phyloP scores from a whole-genome alignment of 1,139 yeast genomes.

The Zygoascus meyerae region DNA sequence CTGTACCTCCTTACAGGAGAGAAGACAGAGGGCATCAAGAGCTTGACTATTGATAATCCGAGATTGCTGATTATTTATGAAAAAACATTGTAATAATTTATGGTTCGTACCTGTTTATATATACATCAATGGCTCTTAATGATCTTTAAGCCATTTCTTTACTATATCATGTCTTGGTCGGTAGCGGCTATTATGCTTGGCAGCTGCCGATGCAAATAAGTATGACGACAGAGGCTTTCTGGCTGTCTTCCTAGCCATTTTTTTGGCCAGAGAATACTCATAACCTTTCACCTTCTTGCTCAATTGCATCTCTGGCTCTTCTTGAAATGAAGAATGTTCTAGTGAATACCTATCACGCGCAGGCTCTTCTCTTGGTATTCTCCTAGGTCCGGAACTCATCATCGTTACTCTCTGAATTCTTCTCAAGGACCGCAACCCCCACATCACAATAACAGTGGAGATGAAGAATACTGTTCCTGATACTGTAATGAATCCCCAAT shows the following conservation, averaged over 20 bases:
- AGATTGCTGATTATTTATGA: background rate
- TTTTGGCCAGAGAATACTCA: background rate
- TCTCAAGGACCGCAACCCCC: slow-evolving; percentile 43
- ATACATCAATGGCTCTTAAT: background rate
- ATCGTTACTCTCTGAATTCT: slow-evolving; percentile 61
- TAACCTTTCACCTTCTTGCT: slow-evolving; percentile 12
- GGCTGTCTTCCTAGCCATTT: slow-evolving; percentile 1
- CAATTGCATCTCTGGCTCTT: background rate
- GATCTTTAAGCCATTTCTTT: slow-evolving; percentile 8
- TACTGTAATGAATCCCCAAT: slow-evolving; percentile 59
- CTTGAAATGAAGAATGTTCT: background rate
- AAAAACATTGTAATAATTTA: too few species aligned
- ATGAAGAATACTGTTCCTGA: slow-evolving; percentile 44
- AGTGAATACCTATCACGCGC: background rate
- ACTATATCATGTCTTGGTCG: slow-evolving; percentile 7
- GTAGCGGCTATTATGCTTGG: slow-evolving; percentile 3
- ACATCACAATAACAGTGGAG: slow-evolving; percentile 35
- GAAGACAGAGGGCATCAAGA: slow-evolving; percentile 5
- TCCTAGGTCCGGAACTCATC: slow-evolving; percentile 38
- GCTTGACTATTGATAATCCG: slow-evolving; percentile 9
- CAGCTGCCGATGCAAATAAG: slow-evolving; percentile 2
- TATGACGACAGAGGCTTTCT: background rate
- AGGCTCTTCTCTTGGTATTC: background rate
- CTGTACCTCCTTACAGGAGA: slow-evolving; percentile 10
- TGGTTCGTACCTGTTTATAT: too few species aligned